Percentiles rank a stretch among this genome's conserved stretches.
These are phyloP conservation scores for Lactifluus subvellereus DNA, from an alignment of 768 basidiomycete species.

Conservation along the genomic window DNA sequence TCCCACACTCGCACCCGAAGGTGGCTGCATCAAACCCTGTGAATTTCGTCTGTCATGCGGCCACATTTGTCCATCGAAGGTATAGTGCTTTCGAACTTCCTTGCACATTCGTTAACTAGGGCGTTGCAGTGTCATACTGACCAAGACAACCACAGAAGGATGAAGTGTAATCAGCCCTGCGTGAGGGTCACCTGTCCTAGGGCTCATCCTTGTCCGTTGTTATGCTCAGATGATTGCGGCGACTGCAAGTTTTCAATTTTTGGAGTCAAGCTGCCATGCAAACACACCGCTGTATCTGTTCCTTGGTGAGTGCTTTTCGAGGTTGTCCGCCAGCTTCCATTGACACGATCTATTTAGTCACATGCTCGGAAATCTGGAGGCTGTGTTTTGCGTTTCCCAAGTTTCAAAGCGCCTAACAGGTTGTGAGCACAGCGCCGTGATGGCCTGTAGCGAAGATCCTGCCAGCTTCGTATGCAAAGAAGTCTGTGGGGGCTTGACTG, in stretches of 20 bases:
- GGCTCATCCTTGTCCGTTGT: slow-evolving; percentile 27
- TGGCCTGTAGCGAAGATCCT: slow-evolving; percentile 22
- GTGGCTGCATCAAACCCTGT: slow-evolving; percentile 31
- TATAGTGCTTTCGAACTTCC: slow-evolving; percentile 1
- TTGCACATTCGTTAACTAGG: background rate
- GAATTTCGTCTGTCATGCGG: slow-evolving; percentile 27
- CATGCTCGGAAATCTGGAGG: slow-evolving; percentile 24
- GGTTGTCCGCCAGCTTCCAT: too few relatives aligned
- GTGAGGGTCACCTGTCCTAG: slow-evolving; percentile 19
- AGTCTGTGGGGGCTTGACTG: slow-evolving; percentile 25
- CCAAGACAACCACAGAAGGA: slow-evolving; percentile 21
- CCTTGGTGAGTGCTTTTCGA: slow-evolving; percentile 26
- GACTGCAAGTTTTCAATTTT: slow-evolving; percentile 26
- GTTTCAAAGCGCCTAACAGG: slow-evolving; percentile 27
- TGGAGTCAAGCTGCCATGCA: slow-evolving; percentile 27
- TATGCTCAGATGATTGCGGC: slow-evolving; percentile 28
- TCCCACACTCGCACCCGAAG: slow-evolving; percentile 17
- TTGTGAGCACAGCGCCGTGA: slow-evolving; percentile 30
- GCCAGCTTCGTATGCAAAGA: slow-evolving; percentile 22
- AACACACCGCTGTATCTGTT: slow-evolving; percentile 22
- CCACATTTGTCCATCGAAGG: slow-evolving; percentile 28
- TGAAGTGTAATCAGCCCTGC: slow-evolving; percentile 27
- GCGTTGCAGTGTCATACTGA: slow-evolving; percentile 23
- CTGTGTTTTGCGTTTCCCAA: slow-evolving; percentile 25
- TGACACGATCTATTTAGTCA: slow-evolving; percentile 21